Percentiles rank a stretch among this genome's conserved stretches.
phyloP scores from a whole-genome alignment of 202 grass and related monocot species.

The Eragrostis tef region DNA sequence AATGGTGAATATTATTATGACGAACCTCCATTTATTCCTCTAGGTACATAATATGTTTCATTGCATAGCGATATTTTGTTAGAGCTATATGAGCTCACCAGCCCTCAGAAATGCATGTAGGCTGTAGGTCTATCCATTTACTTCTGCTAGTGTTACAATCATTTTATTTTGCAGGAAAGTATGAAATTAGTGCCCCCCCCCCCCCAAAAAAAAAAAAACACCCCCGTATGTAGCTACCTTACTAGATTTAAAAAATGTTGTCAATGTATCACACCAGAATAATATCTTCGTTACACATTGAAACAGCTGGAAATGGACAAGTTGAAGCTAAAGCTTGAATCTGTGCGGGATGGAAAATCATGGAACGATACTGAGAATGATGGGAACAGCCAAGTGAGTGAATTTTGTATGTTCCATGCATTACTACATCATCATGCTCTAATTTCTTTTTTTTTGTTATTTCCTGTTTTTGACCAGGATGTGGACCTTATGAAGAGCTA shows the following conservation, averaged over 20 bases:
- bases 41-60: not conserved
- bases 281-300: constrained; percentile 39
- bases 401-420: constrained; percentile 12
- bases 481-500: constrained; percentile 79
- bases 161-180: too few relatives aligned
- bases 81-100: too few relatives aligned
- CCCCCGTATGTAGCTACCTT: not conserved
- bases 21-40: not conserved
- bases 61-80: not conserved
- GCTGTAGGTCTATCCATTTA: too few relatives aligned
- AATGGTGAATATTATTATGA: not conserved
- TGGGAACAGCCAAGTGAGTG: constrained; percentile 50
- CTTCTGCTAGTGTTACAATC: too few relatives aligned
- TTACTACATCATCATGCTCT: constrained; percentile 12
- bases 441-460: constrained; percentile 24
- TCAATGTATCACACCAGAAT: constrained; percentile 5
- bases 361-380: constrained; percentile 79
- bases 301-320: constrained; percentile 81
- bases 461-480: constrained; percentile 47
- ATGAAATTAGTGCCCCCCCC: too few relatives aligned
- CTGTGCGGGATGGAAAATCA: constrained; percentile 64
- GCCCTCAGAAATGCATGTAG: too few relatives aligned
- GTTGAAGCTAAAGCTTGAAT: constrained; percentile 78
- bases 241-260: not conserved
- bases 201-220: too few relatives aligned